Base-by-base conservation (phyloP, 805 yeast genomes). In the Priceomyces haplophilus region DNA sequence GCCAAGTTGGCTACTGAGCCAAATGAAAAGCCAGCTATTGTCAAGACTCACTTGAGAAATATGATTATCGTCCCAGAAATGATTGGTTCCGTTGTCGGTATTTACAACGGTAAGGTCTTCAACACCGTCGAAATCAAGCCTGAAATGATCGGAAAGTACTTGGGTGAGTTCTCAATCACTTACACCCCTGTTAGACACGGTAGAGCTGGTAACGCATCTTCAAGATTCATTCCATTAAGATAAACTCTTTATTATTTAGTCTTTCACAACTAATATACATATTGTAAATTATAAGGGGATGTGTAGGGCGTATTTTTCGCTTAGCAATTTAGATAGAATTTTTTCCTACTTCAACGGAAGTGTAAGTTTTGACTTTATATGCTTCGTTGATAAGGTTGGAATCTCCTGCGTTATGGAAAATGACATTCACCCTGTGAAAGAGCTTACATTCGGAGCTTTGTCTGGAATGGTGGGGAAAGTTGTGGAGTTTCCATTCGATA, bases 181-280 rank as follows among this genome's bases (percentile, higher is more conserved):
- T 93, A 93, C 83, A 87, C 96, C 76, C 99, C 99, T 72, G 97
- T 91, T 73, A 88, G 95, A 83, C 99, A 95, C 83, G 97, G 97
- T 85, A 85, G 93, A 81, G 90, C 95, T 65, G 95, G 90, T 83
- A 77, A 79, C 79, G 85, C 76, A 76, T 85, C 75, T 67, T 76
- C 74, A 74, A 75, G 86, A 75, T 84, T 84, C 83, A 81, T 82
- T 68, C 89, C 90, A 73, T 68, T 70, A 64, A 67, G 65, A 61
- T 70, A 70, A 65, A 62, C 52, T 34, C 34, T 37, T 44, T 36
- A 61, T 61, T 52, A 37, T 37, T 38, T 34, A 37, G 45, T 47
- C 43, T 45, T 42, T 41, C 43, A 45, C 43, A 46, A 44, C 38
- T 37, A 43, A 35, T 38, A 38, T 30, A 25, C 35, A 34, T 29